These are phyloP conservation scores for Floccularia luteovirens DNA, from an alignment of 768 basidiomycete species.

Conservation along the genomic window DNA sequence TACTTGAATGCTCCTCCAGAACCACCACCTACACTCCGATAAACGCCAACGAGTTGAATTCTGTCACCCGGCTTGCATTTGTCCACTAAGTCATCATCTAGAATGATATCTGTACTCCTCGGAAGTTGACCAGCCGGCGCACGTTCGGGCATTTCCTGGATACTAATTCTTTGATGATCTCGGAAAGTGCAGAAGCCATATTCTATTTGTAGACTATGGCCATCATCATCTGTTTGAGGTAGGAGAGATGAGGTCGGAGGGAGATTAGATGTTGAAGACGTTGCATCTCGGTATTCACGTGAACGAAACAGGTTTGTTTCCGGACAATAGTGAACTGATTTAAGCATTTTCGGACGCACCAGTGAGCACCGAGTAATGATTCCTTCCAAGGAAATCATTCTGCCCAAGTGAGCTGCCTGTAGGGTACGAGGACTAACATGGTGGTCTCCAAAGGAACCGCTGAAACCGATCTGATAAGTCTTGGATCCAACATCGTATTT, in stretches of 20 bases:
- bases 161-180: conserved; percentile 95
- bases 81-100: conserved; percentile 96
- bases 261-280: conserved; percentile 76
- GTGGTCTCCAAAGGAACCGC: conserved; percentile 96
- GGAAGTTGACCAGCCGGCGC: conserved; percentile 97
- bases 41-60: conserved; percentile 93
- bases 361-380: conserved; percentile 98
- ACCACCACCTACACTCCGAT: conserved; percentile 90
- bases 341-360: conserved; percentile 97
- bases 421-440: conserved; percentile 94
- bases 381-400: conserved; percentile 96
- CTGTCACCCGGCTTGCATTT: conserved; percentile 97
- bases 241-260: conserved; percentile 83
- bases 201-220: conserved; percentile 81
- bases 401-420: conserved; percentile 80
- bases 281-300: conserved; percentile 90
- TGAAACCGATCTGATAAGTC: conserved; percentile 82
- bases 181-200: conserved; percentile 88
- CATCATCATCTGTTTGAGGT: conserved; percentile 90
- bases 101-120: conserved; percentile 89
- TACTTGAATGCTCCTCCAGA: conserved; percentile 92
- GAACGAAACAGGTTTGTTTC: conserved; percentile 78
- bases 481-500: conserved; percentile 81
- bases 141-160: conserved; percentile 99
- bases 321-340: conserved; percentile 94